Evolutionary conservation across 208 protist species (phyloP).

Genomic region (Acanthamoeba royreba): DNA sequence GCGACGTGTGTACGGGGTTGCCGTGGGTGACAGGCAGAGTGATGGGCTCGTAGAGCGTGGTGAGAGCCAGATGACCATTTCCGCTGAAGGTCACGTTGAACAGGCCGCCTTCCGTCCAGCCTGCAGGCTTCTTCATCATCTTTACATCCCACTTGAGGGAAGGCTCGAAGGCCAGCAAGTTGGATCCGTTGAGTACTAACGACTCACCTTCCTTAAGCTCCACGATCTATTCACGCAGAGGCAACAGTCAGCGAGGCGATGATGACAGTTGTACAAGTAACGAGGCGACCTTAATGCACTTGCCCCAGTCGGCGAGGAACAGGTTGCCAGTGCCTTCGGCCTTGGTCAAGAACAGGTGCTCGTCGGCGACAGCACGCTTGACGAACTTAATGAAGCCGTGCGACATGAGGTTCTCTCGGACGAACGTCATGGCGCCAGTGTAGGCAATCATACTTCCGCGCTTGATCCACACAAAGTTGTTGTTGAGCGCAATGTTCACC

Average conservation of each 20-base stretch:
- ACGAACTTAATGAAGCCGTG: neutral
- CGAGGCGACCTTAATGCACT: neutral
- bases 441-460: neutral
- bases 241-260: neutral
- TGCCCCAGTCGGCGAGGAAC: neutral
- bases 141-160: neutral
- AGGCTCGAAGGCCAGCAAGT: neutral
- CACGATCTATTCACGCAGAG: neutral
- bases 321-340: neutral
- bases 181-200: neutral
- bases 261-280: neutral
- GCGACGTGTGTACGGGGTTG: neutral
- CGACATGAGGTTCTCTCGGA: neutral
- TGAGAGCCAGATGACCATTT: neutral
- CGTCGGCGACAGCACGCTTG: neutral
- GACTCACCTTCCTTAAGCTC: neutral
- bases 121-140: neutral
- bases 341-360: neutral
- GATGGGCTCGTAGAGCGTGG: neutral
- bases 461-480: neutral
- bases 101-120: neutral
- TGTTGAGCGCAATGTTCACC: neutral
- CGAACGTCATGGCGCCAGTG: neutral
- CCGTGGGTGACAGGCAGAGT: neutral
- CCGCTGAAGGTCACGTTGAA: neutral